Base-by-base conservation (phyloP, 2,329 filamentous ascomycete genomes). In the Pestalotiopsis sp. region DNA sequence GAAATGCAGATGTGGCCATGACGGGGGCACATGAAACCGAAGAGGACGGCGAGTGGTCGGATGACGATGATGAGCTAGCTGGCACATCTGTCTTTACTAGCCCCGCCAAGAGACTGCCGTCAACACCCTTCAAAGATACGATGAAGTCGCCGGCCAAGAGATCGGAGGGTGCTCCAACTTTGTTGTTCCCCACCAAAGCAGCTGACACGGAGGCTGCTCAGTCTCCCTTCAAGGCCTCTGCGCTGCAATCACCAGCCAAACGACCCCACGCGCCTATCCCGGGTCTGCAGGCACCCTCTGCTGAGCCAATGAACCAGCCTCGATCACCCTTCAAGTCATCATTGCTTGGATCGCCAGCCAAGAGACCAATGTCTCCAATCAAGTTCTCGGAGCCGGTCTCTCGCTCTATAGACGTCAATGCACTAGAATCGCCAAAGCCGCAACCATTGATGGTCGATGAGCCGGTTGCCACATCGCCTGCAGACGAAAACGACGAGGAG, bases 101-200 rank as follows among this genome's bases (percentile, higher is more conserved):
- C 59, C 88, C 89, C 2, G 86, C 88, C n/a, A 85, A 87, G 67
- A 83, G 88, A 36, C 82, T 83, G 9, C 83, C 86, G 1, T 73
- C 83, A 4, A 86, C 87, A 1, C 85, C 88, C 0, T 82, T 80
- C 72, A 90, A 86, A 73, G 88, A 89, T 27, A 78, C 83, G 0
- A 80, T 90, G 75, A 87, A 83, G 70, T 87, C 86, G 1, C 88
- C 89, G 0, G 85, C 89, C 1, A 88, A 87, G 74, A 81, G 83
- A 45, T 75, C 82, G 59, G 94, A 87, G 0, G 78, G 77, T 1
- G 59, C 79, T 68, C 70, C 75, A 36, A 68, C 77, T 39, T 69
- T 78, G 73, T 62, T 75, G 70, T 70, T 78, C 67, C 67, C 74
- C 69, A 69, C 78, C 73, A 36, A 72, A 20, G 70, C 74, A 61